Evolutionary conservation across 1,139 yeast species (phyloP).

Genomic region (Geotrichum candidum): DNA sequence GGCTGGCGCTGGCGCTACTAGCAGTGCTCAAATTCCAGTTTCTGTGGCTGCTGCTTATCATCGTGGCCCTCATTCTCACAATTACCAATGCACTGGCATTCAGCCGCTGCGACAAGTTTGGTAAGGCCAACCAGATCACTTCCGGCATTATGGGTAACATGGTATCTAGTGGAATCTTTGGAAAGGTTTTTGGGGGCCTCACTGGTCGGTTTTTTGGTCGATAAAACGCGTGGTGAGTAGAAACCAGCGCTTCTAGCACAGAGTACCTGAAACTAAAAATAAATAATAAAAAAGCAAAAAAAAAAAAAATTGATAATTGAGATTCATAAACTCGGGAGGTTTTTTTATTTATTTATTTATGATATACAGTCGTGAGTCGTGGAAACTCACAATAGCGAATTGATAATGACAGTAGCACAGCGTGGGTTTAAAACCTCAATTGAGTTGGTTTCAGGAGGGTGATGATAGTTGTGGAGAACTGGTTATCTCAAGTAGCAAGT

Average conservation of each 20-base stretch:
- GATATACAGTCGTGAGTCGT: neutral
- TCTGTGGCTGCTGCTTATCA: slow-evolving; percentile 54
- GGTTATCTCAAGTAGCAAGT: neutral
- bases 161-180: slow-evolving; percentile 26
- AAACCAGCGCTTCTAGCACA: no score
- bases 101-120: slow-evolving; percentile 84
- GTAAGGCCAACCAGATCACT: slow-evolving; percentile 65
- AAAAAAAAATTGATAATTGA: neutral
- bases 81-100: slow-evolving; percentile 83
- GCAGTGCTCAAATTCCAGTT: slow-evolving; percentile 75
- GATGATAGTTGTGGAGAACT: neutral
- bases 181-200: slow-evolving; percentile 21
- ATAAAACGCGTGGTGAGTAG: neutral
- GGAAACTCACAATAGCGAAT: neutral
- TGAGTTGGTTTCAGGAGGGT: no score
- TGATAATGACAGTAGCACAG: neutral
- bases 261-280: neutral
- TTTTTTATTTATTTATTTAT: no score
- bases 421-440: neutral
- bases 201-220: slow-evolving; percentile 15
- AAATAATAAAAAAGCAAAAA: neutral
- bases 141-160: slow-evolving; percentile 39
- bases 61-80: slow-evolving; percentile 64
- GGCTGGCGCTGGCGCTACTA: slow-evolving; percentile 68
- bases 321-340: neutral